Evolutionary conservation across 306 rosid species (phyloP), one percentile per base, ranked within the genome.

Genomic region (Alnus glutinosa): DNA sequence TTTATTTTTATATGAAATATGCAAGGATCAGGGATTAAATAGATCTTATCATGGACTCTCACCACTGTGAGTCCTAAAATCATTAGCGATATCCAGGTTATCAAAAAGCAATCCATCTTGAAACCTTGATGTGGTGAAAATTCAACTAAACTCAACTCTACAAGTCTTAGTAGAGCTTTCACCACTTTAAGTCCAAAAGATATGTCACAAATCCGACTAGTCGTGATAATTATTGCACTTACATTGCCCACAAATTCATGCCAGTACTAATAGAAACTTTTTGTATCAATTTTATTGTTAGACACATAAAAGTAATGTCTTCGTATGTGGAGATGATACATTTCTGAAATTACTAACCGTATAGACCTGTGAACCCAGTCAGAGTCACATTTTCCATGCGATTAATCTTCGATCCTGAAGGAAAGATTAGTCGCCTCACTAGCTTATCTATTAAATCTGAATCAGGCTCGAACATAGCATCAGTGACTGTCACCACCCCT

Each of bases 361-460:
- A 42, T 42, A 42, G 46, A 42, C 46, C 46, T 42, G 5, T 42
- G 46, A 3, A 71, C 75, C 71, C 72, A 2, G 11, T 39, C 32
- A 39, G 57, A 74, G 73, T 62, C 34, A 76, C 71, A 69, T 85
- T 83, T 57, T 55, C 9, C 46, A 44, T 50, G 9, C 58, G 23
- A 39, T 54, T 18, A 70, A 70, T 3, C 46, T 88, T 44, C 2
- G 58, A 76, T 1, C 86, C 73, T 83, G 85, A 83, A 12, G 81
- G 75, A 72, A 89, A 82, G 15, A 70, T 7, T 7, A 90, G 74
- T 51, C 84, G 84, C 71, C 62, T 62, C 78, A 81, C 78, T 2
- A 89, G 49, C 76, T 79, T 86, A n/a, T 83, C 77, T 62, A 83
- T 12, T 19, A 87, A 77, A 61, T 92, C 85, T 49, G 54, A 30